Evolutionary conservation across 768 basidiomycete genomes (phyloP).

Genomic region (Termitomyces sp.): DNA sequence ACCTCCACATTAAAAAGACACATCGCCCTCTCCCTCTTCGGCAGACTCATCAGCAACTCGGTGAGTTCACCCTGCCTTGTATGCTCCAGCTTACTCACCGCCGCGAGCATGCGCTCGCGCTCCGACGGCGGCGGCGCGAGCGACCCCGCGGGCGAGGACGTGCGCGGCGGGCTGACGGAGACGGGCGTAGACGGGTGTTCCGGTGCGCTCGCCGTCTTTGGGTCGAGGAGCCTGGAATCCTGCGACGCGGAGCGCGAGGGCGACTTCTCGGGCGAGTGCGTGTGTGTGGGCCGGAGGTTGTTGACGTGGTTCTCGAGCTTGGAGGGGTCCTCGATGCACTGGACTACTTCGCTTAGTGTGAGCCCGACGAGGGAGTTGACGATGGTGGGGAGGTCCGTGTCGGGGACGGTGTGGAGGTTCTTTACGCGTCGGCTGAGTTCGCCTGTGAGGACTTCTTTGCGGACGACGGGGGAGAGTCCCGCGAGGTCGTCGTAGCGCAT

Average conservation of each 20-base stretch:
- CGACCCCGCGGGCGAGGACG: constrained; percentile 75
- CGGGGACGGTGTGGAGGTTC: constrained; percentile 46
- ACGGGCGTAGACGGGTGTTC: constrained; percentile 88
- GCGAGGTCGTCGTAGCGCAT: constrained; percentile 88
- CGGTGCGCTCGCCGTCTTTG: constrained; percentile 79
- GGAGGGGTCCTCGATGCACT: constrained; percentile 66
- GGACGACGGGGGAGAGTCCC: constrained; percentile 79
- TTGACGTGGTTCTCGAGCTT: constrained; percentile 66
- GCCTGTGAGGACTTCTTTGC: constrained; percentile 81
- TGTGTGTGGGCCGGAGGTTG: constrained; percentile 28
- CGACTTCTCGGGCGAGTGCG: constrained; percentile 35
- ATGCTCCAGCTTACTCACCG: constrained; percentile 63
- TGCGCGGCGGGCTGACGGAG: constrained; percentile 75
- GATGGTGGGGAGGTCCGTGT: constrained; percentile 55
- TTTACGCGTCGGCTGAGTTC: constrained; percentile 78
- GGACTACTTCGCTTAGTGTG: constrained; percentile 73
- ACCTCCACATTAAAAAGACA: constrained; percentile 87
- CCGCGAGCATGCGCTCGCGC: constrained; percentile 67
- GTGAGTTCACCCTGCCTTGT: constrained; percentile 61
- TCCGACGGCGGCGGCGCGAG: constrained; percentile 61
- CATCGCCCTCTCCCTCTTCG: constrained; percentile 87
- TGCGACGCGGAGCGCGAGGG: constrained; percentile 55
- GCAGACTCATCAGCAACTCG: constrained; percentile 79
- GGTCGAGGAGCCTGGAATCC: constrained; percentile 68
- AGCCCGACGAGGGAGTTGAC: constrained; percentile 71